Base-by-base conservation (phyloP, 176 grass and related monocot species). In the Lolium multiflorum region DNA sequence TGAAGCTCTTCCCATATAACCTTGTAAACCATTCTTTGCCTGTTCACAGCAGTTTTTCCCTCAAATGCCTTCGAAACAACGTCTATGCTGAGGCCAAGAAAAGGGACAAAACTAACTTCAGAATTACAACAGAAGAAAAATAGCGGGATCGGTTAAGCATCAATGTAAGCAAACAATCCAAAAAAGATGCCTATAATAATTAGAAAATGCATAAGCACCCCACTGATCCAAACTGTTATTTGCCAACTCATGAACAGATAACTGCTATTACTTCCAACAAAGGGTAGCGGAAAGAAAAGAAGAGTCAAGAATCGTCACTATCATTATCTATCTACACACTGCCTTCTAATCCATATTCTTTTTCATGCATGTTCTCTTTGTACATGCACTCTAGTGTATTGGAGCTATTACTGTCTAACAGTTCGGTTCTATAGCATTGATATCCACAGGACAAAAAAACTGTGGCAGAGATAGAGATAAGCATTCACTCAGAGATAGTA, bases 1-100 rank as follows among this genome's bases (percentile, higher is more conserved):
- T 98, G 91, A 74, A 98, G 93, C 88, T 98, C 96, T 70, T 92
- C 92, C 96, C 96, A 96, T 89, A 96, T 98, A 70, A 87, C 96
- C 85, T 98, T 94, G 82, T 98, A 98, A 56, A 98, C 96, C 96
- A 98, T 95, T 85, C 93, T 94, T 82, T 98, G 96, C 78, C 96
- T 90, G 77, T 95, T 94, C 79, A 98, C 91, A 15, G 91, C 56
- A 52, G 93, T 91, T 76, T 98, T 85, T 25, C 96, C 96, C 59
- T 96, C 96, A 5, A 98, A 98, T 60, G 76, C 88, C 83, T 98
- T 96, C 2, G 96, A 91, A 78, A 98, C 82, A 11, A 98, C 96
- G 0, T 88, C 90, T 79, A 98, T 98, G 88, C 91, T 98, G 81
- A 73, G 50, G 56, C 54, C 77, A 48, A 80, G 11, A 20, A 89